Conservation (phyloP, 371 early-diverging fungal genomes). For the Syncephalastrum contaminatum region DNA sequence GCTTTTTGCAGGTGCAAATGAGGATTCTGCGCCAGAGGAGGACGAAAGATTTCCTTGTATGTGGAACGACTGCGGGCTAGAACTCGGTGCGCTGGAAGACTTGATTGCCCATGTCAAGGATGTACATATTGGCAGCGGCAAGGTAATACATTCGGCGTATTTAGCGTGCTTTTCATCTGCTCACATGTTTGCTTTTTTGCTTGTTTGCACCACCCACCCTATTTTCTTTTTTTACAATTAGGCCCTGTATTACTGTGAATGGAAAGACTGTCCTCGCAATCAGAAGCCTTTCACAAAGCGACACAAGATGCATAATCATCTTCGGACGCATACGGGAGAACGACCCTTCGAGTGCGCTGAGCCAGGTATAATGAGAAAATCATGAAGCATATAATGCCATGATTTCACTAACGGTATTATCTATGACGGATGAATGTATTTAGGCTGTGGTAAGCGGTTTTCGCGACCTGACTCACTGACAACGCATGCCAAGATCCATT, state of each 20-base stretch:
- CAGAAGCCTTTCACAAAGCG: slow-evolving; percentile 83
- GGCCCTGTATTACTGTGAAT: slow-evolving; percentile 68
- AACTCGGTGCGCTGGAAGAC: slow-evolving; percentile 14
- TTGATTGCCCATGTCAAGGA: slow-evolving; percentile 24
- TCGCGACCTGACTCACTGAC: slow-evolving; percentile 88
- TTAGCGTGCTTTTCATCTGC: too few relatives aligned
- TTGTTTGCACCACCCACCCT: too few relatives aligned
- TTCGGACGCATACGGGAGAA: slow-evolving; percentile 87
- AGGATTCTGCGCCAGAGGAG: slow-evolving; percentile 7
- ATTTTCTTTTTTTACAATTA: too few relatives aligned
- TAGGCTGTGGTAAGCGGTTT: slow-evolving; percentile 81
- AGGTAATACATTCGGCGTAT: slow-evolving; percentile 14
- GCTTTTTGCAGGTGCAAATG: background rate
- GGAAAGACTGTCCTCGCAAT: slow-evolving; percentile 77
- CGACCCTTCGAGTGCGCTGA: slow-evolving; percentile 56
- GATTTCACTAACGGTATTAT: too few relatives aligned
- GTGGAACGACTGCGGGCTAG: slow-evolving; percentile 17
- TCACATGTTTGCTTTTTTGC: too few relatives aligned
- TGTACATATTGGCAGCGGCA: slow-evolving; percentile 28
- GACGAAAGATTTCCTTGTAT: slow-evolving; percentile 17
- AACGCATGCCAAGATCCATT: slow-evolving; percentile 88
- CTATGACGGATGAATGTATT: background rate
- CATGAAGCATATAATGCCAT: too few relatives aligned
- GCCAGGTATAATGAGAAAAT: background rate
- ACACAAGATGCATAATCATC: slow-evolving; percentile 87